Evolutionary conservation across 768 basidiomycete species (phyloP).

Genomic region (Holtermanniella nyarrowii): DNA sequence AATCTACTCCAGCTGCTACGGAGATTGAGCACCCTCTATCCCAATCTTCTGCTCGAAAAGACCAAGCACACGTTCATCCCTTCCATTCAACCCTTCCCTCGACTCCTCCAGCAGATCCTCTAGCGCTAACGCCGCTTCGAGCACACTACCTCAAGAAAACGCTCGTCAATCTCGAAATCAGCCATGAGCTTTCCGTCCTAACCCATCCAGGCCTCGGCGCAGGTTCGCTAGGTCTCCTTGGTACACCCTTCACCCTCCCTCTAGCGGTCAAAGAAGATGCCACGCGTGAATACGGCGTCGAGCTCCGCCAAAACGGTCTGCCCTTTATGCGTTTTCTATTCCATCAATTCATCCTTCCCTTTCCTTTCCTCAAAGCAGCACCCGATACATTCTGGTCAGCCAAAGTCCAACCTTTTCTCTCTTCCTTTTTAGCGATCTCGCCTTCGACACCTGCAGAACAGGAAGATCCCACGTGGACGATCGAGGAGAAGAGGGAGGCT

Average conservation of each 20-base stretch:
- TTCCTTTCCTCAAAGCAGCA: slow-evolving; percentile 84
- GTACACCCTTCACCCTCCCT: slow-evolving; percentile 64
- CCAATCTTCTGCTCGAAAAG: not conserved
- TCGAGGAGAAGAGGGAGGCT: slow-evolving; percentile 36
- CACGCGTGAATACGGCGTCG: slow-evolving; percentile 5
- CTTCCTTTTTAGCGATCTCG: slow-evolving; percentile 60
- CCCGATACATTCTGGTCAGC: slow-evolving; percentile 85
- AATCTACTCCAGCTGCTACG: not conserved
- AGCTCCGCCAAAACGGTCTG: slow-evolving; percentile 48
- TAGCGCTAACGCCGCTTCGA: slow-evolving; percentile 65
- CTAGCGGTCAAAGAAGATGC: slow-evolving; percentile 21
- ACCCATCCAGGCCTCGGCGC: slow-evolving; percentile 42
- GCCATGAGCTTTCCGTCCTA: slow-evolving; percentile 62
- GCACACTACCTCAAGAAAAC: slow-evolving; percentile 98
- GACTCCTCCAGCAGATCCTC: slow-evolving; percentile 6
- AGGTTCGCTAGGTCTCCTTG: slow-evolving; percentile 67
- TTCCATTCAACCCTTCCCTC: slow-evolving; percentile 15
- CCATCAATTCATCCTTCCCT: slow-evolving; percentile 82
- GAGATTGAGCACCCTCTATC: not conserved
- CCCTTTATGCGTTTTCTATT: slow-evolving; percentile 85
- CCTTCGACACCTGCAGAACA: slow-evolving; percentile 15
- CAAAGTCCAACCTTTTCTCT: slow-evolving; percentile 90
- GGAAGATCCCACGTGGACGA: slow-evolving; percentile 21
- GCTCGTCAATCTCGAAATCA: slow-evolving; percentile 75
- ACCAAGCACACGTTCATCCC: slow-evolving; percentile 18